phyloP scores from a whole-genome alignment of 305 asterid genomes.

The Rubia peregrina region DNA sequence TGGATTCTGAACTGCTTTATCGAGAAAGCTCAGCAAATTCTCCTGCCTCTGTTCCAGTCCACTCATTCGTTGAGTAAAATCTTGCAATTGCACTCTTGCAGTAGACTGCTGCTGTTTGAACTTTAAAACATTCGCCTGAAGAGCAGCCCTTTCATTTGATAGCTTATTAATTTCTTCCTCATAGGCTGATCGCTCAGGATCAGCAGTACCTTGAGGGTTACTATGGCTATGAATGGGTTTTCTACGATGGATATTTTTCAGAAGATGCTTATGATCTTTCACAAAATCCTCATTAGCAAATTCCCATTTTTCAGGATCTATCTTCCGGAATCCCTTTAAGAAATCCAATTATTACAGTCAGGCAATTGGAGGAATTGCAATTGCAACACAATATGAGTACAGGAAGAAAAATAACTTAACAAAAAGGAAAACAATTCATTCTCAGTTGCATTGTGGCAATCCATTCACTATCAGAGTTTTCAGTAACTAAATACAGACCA shows the following conservation, averaged over 20 bases:
- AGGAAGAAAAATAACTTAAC: neutral
- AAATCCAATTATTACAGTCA: constrained; percentile 5
- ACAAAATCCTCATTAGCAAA: constrained; percentile 85
- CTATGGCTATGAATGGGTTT: constrained; percentile 98
- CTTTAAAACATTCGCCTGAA: constrained; percentile 42
- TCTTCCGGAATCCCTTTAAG: constrained; percentile 80
- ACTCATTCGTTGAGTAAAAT: constrained; percentile 45
- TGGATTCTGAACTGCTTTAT: constrained; percentile 59
- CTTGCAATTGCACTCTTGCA: constrained; percentile 53
- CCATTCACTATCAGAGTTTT: neutral
- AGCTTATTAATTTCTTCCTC: constrained; percentile 90
- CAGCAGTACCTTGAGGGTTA: constrained; percentile 67
- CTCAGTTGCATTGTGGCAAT: neutral
- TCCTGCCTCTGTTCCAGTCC: constrained; percentile 75
- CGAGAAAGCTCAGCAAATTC: constrained; percentile 42
- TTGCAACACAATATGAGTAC: neutral
- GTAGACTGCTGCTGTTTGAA: constrained; percentile 58
- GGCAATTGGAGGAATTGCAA: neutral
- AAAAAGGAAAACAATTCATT: neutral
- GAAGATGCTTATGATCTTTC: constrained; percentile 85
- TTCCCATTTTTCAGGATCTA: constrained; percentile 95
- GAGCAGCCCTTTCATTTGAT: constrained; percentile 57
- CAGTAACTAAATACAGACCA: neutral
- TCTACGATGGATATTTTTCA: constrained; percentile 80
- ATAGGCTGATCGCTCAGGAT: constrained; percentile 71